A percentile compares a stretch with the other conserved stretches of the same genome.
These are phyloP conservation scores for Erigeron philadelphicus DNA, from an alignment of 140 eudicot genomes.

Conservation along the genomic window DNA sequence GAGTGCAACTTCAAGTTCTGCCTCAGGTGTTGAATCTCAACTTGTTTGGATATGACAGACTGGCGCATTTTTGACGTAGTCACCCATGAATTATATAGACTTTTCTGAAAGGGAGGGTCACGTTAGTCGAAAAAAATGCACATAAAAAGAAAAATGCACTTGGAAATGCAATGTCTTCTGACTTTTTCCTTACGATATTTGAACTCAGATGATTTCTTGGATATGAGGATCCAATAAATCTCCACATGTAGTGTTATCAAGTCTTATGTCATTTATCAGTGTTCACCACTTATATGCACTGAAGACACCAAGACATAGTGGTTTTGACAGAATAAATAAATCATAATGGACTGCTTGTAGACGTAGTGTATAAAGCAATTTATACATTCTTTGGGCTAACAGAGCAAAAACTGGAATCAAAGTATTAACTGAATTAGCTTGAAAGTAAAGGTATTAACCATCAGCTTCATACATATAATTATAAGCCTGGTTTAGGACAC, in stretches of 20 bases:
- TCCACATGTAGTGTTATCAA: not conserved
- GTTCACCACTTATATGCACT: constrained; percentile 12
- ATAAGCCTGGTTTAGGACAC: not conserved
- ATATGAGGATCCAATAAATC: not conserved
- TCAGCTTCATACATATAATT: constrained; percentile 18
- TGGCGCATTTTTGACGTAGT: constrained; percentile 59
- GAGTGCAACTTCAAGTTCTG: constrained; percentile 59
- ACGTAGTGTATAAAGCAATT: not conserved
- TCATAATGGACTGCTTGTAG: not conserved
- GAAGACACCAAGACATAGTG: not conserved
- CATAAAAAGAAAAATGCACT: constrained; percentile 8
- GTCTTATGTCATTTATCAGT: too few species aligned
- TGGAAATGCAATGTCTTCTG: not conserved
- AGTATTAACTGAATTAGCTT: constrained; percentile 8
- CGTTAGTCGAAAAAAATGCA: constrained; percentile 21
- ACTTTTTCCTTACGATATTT: not conserved
- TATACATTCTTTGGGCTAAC: not conserved
- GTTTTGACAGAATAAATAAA: constrained; percentile 1
- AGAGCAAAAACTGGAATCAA: constrained; percentile 5
- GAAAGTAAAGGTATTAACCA: not conserved
- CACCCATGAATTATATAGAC: constrained; percentile 84
- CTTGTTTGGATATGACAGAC: constrained; percentile 56
- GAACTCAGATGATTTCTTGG: not conserved
- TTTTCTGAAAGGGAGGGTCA: constrained; percentile 55
- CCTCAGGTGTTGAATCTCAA: constrained; percentile 61